Base-by-base conservation (phyloP, 2,329 filamentous ascomycete genomes). In the Aplosporella prunicola region DNA sequence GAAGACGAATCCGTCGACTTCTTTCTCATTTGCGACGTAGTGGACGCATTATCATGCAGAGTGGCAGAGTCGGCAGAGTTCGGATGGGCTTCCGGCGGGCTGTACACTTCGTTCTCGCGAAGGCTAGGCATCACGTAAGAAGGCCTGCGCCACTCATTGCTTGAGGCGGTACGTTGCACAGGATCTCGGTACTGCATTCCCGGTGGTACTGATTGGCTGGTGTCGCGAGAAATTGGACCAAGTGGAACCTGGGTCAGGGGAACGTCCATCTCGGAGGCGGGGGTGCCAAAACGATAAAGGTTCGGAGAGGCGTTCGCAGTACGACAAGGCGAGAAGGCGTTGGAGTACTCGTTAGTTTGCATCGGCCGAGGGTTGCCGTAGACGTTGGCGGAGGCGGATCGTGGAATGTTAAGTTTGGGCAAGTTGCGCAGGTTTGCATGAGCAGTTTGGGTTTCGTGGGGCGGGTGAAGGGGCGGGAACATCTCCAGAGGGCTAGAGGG, bases 131-230 rank as follows among this genome's bases (percentile, higher is more conserved):
- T 72, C 42, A 78, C 67, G 59, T 83, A 74, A 5, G 80, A 83
- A 0, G 82, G 80, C 2, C 80, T 75, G 36, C 79, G 61, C 47
- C 62, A 64, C 15, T 66, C 61, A 20, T 56, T 51, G 15, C 60
- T 63, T 5, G 67, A 65, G 17, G 56, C 50, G 24, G 61, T 56
- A 31, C 72, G 68, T 43, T 58, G 47, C 26, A 70, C 55, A 33
- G 68, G 67, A 26, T 71, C 65, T 17, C 66, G 64, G 66, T 82
- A 94, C 56, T 77, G 80, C 87, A 95, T 94, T 62, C 93, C 80
- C 5, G 89, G 89, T 28, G 89, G 89, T 0, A 95, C 89, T 5
- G 88, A 95, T 59, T 94, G 86, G 17, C 86, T 93, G 31, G 71
- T 68, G 52, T 91, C 81, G 34, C 89, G 81, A 29, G 80, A 71